These are phyloP conservation scores for Rossbeevera mucosa DNA, from an alignment of 768 basidiomycete genomes.

Conservation along the genomic window DNA sequence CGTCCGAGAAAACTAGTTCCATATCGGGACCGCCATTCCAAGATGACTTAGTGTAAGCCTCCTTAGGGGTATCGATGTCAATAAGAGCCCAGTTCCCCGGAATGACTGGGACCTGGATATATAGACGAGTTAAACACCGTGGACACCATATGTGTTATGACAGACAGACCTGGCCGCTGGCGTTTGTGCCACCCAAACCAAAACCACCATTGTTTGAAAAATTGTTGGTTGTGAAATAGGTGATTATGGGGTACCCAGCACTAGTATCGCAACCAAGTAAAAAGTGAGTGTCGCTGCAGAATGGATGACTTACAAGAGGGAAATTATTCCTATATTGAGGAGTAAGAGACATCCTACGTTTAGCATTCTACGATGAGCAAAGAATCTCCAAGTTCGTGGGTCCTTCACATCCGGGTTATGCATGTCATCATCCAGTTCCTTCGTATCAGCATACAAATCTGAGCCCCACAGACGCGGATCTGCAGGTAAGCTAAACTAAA, in stretches of 20 bases:
- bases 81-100: slow-evolving; percentile 52
- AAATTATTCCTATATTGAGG: slow-evolving; percentile 43
- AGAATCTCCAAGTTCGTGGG: slow-evolving; percentile 35
- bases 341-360: slow-evolving; percentile 70
- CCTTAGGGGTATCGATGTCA: slow-evolving; percentile 55
- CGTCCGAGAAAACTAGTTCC: slow-evolving; percentile 71
- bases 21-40: slow-evolving; percentile 54
- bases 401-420: slow-evolving; percentile 55
- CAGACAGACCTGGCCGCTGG: slow-evolving; percentile 57
- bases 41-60: slow-evolving; percentile 50
- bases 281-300: not conserved
- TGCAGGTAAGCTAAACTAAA: slow-evolving; percentile 57
- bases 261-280: slow-evolving; percentile 17
- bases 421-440: slow-evolving; percentile 67
- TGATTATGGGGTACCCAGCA: slow-evolving; percentile 42
- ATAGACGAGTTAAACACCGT: not conserved
- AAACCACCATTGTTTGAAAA: slow-evolving; percentile 38
- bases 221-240: slow-evolving; percentile 31
- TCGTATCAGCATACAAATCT: slow-evolving; percentile 47
- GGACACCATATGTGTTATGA: not conserved
- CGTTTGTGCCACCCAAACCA: slow-evolving; percentile 72
- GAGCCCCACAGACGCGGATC: slow-evolving; percentile 68
- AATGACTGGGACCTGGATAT: slow-evolving; percentile 50
- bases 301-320: slow-evolving; percentile 53
- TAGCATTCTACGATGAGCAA: slow-evolving; percentile 57